Percentiles rank a stretch among this genome's conserved stretches.
phyloP scores from a whole-genome alignment of 345 rosid genomes.

The Hirschfeldia incana region DNA sequence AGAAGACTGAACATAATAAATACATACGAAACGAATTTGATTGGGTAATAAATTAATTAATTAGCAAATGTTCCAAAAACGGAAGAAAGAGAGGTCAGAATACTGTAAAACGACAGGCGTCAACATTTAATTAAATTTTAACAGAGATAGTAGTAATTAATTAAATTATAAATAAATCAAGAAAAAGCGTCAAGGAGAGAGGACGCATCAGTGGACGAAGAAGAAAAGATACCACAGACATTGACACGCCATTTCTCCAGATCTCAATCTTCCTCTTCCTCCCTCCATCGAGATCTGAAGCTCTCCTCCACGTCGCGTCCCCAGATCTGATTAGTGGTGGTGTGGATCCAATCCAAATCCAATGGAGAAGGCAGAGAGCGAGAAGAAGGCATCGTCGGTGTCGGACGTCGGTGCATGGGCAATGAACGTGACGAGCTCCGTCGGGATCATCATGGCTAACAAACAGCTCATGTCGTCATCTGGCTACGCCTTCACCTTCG shows the following conservation, averaged over 20 bases:
- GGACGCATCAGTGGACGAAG: conserved; percentile 1
- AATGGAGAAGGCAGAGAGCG: conserved; percentile 38
- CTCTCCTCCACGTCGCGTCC: background rate
- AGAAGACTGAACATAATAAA: background rate
- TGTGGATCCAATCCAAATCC: background rate
- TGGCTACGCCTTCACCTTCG: conserved; percentile 83
- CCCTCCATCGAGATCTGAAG: background rate
- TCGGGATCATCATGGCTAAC: conserved; percentile 94
- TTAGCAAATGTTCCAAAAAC: background rate
- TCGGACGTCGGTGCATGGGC: conserved; percentile 95
- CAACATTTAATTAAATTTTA: background rate
- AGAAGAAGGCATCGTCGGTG: conserved; percentile 52
- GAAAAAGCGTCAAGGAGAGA: background rate
- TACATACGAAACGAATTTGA: background rate
- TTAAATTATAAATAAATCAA: too few species aligned
- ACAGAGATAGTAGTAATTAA: background rate
- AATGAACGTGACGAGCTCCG: conserved; percentile 91
- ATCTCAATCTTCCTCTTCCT: background rate
- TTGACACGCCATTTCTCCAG: background rate
- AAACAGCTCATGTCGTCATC: conserved; percentile 88
- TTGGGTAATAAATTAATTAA: background rate
- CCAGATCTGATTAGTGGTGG: background rate
- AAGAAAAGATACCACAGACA: background rate
- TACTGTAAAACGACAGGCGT: background rate
- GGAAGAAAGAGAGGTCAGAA: background rate